phyloP scores from a whole-genome alignment of 202 grass and related monocot genomes.

The Eragrostis tef region DNA sequence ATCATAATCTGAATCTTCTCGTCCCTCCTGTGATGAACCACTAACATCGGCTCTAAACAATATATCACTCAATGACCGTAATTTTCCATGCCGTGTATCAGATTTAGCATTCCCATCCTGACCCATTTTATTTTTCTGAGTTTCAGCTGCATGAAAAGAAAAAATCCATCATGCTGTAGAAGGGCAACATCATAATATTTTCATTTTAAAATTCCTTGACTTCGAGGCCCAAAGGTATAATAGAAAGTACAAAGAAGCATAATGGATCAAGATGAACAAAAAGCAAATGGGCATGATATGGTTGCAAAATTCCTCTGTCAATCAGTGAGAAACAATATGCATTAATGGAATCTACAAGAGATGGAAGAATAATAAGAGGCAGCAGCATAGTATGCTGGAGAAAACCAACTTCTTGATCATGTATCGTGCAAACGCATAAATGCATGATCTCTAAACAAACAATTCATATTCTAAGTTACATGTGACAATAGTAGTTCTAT shows the following conservation, averaged over 20 bases:
- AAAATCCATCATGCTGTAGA: constrained; percentile 34
- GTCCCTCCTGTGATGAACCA: constrained; percentile 59
- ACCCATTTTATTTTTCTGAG: constrained; percentile 68
- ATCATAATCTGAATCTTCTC: constrained; percentile 80
- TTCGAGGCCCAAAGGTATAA: constrained; percentile 17
- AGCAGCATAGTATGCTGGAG: not conserved
- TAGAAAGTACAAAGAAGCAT: constrained; percentile 39
- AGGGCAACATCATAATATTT: constrained; percentile 27
- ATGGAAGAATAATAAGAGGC: constrained; percentile 31
- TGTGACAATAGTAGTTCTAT: constrained; percentile 23
- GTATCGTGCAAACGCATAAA: constrained; percentile 23
- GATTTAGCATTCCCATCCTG: constrained; percentile 59
- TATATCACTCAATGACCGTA: constrained; percentile 82
- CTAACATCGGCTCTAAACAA: constrained; percentile 72
- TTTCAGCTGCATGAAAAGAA: constrained; percentile 68
- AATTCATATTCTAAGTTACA: constrained; percentile 25
- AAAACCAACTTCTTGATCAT: constrained; percentile 13
- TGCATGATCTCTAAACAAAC: constrained; percentile 5
- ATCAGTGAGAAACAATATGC: not conserved
- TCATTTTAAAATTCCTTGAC: not conserved
- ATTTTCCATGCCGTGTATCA: constrained; percentile 53
- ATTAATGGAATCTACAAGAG: constrained; percentile 31
- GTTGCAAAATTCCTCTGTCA: not conserved
- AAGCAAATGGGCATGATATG: constrained; percentile 1
- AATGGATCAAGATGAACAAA: not conserved